Conservation (phyloP, 768 basidiomycete genomes). For the Tylopilus vinaceipallidus region DNA sequence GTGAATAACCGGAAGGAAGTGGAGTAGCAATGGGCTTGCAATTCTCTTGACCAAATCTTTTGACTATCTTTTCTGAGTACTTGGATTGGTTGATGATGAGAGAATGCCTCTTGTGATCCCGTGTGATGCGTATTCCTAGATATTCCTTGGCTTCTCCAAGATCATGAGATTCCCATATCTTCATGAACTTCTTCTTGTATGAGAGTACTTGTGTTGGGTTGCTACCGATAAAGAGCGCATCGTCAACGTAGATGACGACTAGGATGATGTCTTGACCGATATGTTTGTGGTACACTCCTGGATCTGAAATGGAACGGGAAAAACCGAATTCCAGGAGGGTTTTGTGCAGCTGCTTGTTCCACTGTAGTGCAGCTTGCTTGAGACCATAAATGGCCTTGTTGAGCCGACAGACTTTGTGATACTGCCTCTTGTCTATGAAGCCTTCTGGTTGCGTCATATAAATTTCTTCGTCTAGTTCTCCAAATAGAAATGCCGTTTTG, state of each 20-base stretch:
- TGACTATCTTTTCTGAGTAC: constrained; percentile 10
- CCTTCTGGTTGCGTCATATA: neutral
- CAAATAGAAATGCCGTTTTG: constrained; percentile 40
- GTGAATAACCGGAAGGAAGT: constrained; percentile 8
- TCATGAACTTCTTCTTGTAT: neutral
- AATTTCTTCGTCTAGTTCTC: constrained; percentile 5
- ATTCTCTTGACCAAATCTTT: neutral
- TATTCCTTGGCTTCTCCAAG: neutral
- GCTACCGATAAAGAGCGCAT: too few relatives aligned
- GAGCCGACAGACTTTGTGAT: neutral
- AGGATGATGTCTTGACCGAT: neutral
- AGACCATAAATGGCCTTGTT: neutral
- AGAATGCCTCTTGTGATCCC: neutral
- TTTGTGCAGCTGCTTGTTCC: neutral
- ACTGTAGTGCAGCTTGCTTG: neutral
- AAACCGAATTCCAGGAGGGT: neutral
- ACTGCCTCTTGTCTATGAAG: neutral
- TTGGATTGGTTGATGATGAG: constrained; percentile 2
- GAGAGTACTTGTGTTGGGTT: neutral
- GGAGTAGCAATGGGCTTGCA: neutral
- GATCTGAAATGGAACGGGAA: neutral
- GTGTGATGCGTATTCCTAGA: neutral
- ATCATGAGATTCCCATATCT: neutral
- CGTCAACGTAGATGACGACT: neutral
- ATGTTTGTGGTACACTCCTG: too few relatives aligned